Percentiles rank a stretch among this genome's conserved stretches.
phyloP scores from a whole-genome alignment of 139 green algal species.

The Klebsormidium nitens region DNA sequence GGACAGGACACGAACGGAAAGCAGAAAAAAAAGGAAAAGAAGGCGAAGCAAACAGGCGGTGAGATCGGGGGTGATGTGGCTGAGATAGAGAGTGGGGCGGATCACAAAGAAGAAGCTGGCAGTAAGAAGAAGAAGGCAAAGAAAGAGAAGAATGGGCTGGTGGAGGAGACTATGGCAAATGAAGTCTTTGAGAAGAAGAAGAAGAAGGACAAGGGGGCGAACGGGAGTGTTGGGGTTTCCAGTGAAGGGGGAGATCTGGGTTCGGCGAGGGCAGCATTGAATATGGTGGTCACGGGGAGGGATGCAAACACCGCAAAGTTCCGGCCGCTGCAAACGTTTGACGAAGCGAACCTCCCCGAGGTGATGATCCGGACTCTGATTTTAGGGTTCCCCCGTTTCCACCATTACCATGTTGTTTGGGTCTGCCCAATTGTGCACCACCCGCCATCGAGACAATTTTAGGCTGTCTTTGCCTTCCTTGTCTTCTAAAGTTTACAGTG shows the following conservation, averaged over 20 bases:
- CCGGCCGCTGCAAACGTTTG: not conserved
- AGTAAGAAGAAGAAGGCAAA: not conserved
- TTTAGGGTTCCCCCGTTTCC: too few relatives aligned
- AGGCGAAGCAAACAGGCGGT: not conserved
- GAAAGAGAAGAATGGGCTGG: not conserved
- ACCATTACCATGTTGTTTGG: too few relatives aligned
- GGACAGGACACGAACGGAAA: not conserved
- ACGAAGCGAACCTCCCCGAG: not conserved
- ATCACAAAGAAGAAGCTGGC: not conserved
- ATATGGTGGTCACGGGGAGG: not conserved
- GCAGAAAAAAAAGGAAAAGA: constrained; percentile 2
- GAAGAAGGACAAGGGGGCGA: not conserved
- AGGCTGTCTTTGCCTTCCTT: too few relatives aligned
- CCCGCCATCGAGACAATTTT: too few relatives aligned
- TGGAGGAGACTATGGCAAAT: not conserved
- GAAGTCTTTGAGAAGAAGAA: not conserved
- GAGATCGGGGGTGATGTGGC: too few relatives aligned
- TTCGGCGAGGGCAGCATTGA: not conserved
- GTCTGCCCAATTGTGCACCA: too few relatives aligned
- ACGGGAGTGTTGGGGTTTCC: not conserved
- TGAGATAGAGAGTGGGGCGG: not conserved
- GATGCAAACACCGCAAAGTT: not conserved
- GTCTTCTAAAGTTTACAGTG: too few relatives aligned
- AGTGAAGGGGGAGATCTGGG: not conserved
- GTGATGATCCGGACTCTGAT: too few relatives aligned